Evolutionary conservation across 2,329 filamentous ascomycete species (phyloP).

Genomic region (Penicillium brevicompactum): DNA sequence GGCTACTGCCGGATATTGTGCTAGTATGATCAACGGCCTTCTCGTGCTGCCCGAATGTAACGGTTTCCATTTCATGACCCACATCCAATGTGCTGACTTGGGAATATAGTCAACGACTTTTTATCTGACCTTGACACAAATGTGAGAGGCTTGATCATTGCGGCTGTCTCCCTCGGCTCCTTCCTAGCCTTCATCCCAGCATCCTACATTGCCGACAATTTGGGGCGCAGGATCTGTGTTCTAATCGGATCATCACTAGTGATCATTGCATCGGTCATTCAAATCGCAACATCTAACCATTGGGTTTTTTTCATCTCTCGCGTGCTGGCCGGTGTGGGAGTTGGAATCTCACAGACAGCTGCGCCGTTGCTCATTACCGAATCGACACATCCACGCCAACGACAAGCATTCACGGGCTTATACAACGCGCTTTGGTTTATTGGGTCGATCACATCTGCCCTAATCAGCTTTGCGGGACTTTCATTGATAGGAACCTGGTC

Average conservation of each 20-base stretch:
- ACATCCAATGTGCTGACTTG: slow-evolving; percentile 1
- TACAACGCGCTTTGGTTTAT: slow-evolving; percentile 33
- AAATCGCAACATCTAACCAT: slow-evolving; percentile 21
- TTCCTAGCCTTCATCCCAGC: slow-evolving; percentile 26
- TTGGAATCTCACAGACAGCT: slow-evolving; percentile 36
- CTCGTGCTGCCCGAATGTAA: slow-evolving; percentile 27
- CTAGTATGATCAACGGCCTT: slow-evolving; percentile 28
- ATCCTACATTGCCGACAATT: slow-evolving; percentile 42
- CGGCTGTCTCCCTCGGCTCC: slow-evolving; percentile 24
- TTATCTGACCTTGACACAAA: slow-evolving; percentile 17
- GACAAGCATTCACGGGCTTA: slow-evolving; percentile 31
- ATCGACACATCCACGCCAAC: slow-evolving; percentile 33
- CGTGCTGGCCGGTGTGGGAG: slow-evolving; percentile 39
- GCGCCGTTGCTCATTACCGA: slow-evolving; percentile 33
- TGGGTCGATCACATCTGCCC: slow-evolving; percentile 23
- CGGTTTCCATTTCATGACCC: neutral
- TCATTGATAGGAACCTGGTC: slow-evolving; percentile 32
- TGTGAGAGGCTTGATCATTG: slow-evolving; percentile 22
- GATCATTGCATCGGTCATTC: slow-evolving; percentile 28
- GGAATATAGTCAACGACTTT: slow-evolving; percentile 16
- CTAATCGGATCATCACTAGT: slow-evolving; percentile 42
- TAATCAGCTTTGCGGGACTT: slow-evolving; percentile 20
- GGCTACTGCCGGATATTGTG: slow-evolving; percentile 27
- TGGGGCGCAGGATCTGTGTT: slow-evolving; percentile 47
- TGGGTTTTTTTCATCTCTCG: slow-evolving; percentile 33